Conservation (phyloP, 1,284 basidiomycete genomes). For the Malassezia slooffiae region DNA sequence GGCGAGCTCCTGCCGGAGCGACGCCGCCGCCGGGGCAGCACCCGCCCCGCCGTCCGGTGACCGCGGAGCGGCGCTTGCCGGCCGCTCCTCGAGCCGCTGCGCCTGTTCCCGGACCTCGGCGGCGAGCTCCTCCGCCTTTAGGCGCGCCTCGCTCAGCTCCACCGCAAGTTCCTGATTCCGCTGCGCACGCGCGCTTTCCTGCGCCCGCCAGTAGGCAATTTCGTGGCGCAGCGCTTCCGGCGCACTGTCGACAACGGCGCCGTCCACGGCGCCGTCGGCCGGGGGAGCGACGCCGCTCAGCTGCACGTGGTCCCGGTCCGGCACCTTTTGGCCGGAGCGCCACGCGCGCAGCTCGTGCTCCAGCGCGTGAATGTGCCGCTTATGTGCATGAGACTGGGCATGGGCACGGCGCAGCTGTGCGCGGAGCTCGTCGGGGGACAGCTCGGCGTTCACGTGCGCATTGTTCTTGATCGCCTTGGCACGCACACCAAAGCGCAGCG, state of each 20-base stretch:
- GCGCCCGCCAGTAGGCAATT: constrained; percentile 76
- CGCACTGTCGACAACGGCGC: no score
- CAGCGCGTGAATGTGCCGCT: constrained; percentile 64
- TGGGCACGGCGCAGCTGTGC: constrained; percentile 72
- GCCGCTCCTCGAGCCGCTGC: neutral
- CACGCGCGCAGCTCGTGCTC: constrained; percentile 85
- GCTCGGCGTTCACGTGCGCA: constrained; percentile 92
- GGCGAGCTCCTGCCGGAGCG: no score
- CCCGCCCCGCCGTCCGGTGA: no score
- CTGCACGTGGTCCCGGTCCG: constrained; percentile 59
- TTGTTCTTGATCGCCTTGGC: constrained; percentile 99
- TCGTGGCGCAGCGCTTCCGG: constrained; percentile 56
- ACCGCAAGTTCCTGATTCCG: constrained; percentile 23
- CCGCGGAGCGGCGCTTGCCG: no score
- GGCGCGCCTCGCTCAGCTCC: no score
- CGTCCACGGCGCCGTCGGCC: no score
- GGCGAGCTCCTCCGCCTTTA: neutral
- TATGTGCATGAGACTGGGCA: neutral
- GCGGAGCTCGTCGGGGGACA: constrained; percentile 93
- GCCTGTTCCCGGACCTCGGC: neutral
- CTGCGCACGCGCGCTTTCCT: constrained; percentile 47
- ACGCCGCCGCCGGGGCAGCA: no score
- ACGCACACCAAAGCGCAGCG: constrained; percentile 82
- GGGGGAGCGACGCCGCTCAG: constrained; percentile 50
- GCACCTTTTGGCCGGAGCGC: constrained; percentile 77